Conservation (phyloP, 164 flowering plant species). For the Macadamia tetraphylla region DNA sequence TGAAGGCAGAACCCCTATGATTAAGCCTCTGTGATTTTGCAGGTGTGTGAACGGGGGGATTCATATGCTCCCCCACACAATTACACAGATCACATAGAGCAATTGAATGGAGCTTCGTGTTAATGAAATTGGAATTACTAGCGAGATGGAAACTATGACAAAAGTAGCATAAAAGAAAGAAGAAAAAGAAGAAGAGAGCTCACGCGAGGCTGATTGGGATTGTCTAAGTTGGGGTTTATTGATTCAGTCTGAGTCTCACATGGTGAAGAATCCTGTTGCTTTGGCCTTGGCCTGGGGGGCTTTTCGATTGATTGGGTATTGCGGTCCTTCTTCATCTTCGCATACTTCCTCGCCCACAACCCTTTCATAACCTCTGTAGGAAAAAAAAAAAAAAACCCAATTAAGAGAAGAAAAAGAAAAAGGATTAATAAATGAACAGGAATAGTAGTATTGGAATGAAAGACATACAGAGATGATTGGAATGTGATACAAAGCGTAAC, state of each 20-base stretch:
- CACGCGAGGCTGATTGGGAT: constrained; percentile 9
- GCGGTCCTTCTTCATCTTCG: constrained; percentile 47
- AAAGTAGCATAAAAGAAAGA: no score
- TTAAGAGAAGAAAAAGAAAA: neutral
- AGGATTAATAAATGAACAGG: constrained; percentile 3
- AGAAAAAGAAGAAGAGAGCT: no score
- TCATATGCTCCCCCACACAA: no score
- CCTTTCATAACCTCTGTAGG: constrained; percentile 88
- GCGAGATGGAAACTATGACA: no score
- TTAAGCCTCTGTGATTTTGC: no score
- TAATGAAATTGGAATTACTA: no score
- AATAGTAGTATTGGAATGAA: neutral
- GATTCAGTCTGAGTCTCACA: constrained; percentile 13
- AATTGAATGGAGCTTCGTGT: no score
- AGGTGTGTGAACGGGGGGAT: no score
- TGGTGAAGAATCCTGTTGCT: constrained; percentile 24
- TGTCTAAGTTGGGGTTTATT: constrained; percentile 25
- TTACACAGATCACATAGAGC: no score
- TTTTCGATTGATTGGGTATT: constrained; percentile 24
- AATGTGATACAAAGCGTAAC: neutral
- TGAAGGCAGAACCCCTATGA: no score
- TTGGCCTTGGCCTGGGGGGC: constrained; percentile 12
- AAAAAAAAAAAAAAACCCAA: neutral
- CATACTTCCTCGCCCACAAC: constrained; percentile 69
- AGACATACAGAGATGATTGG: no score